Conservation (phyloP, 192 early-diverging fungal species). For the Phlyctochytrium arcticum region DNA sequence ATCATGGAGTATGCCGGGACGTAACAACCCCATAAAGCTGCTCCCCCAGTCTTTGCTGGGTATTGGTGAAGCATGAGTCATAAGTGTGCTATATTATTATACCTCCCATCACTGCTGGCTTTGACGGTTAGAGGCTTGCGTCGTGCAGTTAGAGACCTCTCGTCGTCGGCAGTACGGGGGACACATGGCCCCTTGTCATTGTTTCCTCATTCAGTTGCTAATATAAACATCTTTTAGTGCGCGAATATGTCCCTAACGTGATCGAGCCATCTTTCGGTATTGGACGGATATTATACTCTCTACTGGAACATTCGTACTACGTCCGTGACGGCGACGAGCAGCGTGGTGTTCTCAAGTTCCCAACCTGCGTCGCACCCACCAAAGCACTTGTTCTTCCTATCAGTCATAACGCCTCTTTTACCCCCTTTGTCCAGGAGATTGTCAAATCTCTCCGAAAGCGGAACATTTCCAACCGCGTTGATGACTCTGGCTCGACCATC, state of each 20-base stretch:
- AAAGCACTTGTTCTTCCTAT: conserved; percentile 92
- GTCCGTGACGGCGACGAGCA: conserved; percentile 85
- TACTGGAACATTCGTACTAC: conserved; percentile 94
- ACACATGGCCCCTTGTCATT: background rate
- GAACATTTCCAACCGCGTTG: conserved; percentile 80
- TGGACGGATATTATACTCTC: conserved; percentile 93
- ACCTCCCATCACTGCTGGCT: conserved; percentile 9
- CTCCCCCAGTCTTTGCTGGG: conserved; percentile 27
- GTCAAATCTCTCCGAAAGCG: conserved; percentile 67
- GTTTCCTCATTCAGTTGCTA: background rate
- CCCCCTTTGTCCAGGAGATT: conserved; percentile 58
- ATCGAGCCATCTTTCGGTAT: conserved; percentile 99
- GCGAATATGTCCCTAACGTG: conserved; percentile 96
- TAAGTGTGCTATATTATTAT: conserved; percentile 47
- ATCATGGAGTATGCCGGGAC: conserved; percentile 29
- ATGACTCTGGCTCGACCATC: conserved; percentile 84
- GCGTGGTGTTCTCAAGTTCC: conserved; percentile 88
- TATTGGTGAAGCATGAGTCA: conserved; percentile 58
- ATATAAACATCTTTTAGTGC: conserved; percentile 43
- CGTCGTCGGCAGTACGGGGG: too few relatives aligned
- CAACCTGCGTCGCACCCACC: conserved; percentile 85
- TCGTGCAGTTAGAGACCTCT: background rate
- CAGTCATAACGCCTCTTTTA: conserved; percentile 68
- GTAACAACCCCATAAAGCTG: background rate
- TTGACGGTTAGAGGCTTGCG: too few relatives aligned